Conservation (phyloP, 768 basidiomycete genomes). For the Suillus subluteus region DNA sequence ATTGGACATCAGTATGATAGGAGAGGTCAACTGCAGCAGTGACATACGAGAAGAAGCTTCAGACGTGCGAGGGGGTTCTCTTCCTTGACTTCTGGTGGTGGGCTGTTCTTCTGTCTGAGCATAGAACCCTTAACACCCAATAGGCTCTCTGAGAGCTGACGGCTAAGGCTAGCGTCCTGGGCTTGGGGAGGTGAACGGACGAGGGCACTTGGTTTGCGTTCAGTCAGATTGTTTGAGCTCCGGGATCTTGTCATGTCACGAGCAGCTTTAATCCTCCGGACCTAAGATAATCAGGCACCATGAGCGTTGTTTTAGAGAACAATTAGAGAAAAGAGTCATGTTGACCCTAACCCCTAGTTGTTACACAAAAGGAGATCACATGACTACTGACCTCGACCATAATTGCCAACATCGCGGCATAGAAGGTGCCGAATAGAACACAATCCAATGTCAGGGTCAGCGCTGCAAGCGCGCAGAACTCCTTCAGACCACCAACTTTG, state of each 20-base stretch:
- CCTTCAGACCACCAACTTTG: constrained; percentile 85
- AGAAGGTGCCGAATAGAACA: constrained; percentile 86
- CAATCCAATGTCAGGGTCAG: constrained; percentile 88
- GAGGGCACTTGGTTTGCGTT: constrained; percentile 35
- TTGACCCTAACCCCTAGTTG: constrained; percentile 14
- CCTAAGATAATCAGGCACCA: constrained; percentile 42
- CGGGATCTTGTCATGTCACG: constrained; percentile 50
- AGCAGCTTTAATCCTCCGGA: constrained; percentile 69
- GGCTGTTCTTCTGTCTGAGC: constrained; percentile 45
- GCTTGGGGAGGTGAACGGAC: constrained; percentile 25
- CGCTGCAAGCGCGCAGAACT: constrained; percentile 95
- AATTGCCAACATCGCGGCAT: constrained; percentile 85
- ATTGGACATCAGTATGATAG: constrained; percentile 12
- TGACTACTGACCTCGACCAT: constrained; percentile 83
- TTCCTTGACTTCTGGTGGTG: constrained; percentile 47
- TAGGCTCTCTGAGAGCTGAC: constrained; percentile 33
- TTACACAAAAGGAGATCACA: constrained; percentile 17
- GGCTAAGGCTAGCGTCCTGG: constrained; percentile 23
- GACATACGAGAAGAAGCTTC: constrained; percentile 83
- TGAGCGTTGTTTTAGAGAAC: constrained; percentile 11
- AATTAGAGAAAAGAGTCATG: constrained; percentile 9
- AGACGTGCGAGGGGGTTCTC: constrained; percentile 86
- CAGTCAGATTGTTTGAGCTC: constrained; percentile 32
- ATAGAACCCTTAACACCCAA: constrained; percentile 57
- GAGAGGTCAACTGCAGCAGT: background rate